Evolutionary conservation across 208 protist genomes (phyloP).

Genomic region (Acanthamoeba polyphaga): DNA sequence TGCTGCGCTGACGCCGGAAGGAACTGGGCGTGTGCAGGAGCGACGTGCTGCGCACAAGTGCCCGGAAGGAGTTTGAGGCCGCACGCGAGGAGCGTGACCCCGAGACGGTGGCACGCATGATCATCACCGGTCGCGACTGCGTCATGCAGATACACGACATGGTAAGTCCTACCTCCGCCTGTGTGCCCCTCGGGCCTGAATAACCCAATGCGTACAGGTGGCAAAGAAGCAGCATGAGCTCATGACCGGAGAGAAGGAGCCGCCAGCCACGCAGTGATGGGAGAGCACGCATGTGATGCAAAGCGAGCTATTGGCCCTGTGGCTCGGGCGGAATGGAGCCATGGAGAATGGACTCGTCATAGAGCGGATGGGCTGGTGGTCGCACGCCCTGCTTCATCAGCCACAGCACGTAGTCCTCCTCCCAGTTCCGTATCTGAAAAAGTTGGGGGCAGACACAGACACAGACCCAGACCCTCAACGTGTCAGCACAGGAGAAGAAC

Average conservation of each 20-base stretch:
- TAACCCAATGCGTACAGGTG: not conserved
- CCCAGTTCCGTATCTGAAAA: slow-evolving; percentile 3
- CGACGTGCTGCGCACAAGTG: slow-evolving; percentile 35
- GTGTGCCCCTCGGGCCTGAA: too few relatives aligned
- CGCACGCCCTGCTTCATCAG: slow-evolving; percentile 18
- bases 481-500: too few relatives aligned
- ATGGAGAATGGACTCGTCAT: not conserved
- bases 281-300: not conserved
- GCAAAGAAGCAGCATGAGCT: slow-evolving; percentile 64
- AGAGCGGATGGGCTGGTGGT: slow-evolving; percentile 21
- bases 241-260: not conserved
- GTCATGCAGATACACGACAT: slow-evolving; percentile 62
- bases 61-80: slow-evolving; percentile 33
- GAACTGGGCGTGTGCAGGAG: not conserved
- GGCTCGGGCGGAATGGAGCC: too few relatives aligned
- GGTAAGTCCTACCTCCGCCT: not conserved
- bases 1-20: too few relatives aligned
- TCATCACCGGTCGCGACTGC: slow-evolving; percentile 60
- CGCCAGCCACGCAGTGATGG: not conserved
- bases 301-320: not conserved
- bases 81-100: slow-evolving; percentile 4
- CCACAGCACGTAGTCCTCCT: slow-evolving; percentile 22
- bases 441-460: too few relatives aligned
- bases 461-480: too few relatives aligned
- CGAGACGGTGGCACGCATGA: slow-evolving; percentile 21